These are phyloP conservation scores for Hyaloscypha variabilis DNA, from an alignment of 495 filamentous ascomycete genomes.

Conservation along the genomic window DNA sequence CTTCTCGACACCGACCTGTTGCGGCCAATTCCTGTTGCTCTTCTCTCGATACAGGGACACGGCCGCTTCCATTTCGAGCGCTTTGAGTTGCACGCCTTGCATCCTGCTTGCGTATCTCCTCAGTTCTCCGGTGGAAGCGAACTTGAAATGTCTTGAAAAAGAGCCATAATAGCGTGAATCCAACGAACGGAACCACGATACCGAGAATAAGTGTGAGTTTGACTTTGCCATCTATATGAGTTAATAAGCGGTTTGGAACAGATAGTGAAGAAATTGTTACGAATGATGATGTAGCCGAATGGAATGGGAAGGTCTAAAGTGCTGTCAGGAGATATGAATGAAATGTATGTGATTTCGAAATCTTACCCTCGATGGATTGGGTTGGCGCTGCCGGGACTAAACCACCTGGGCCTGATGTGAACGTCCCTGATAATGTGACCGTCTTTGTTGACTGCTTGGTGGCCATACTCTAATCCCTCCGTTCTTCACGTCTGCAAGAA, in stretches of 20 bases:
- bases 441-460: background rate
- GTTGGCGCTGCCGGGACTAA: background rate
- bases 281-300: background rate
- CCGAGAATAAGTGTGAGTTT: background rate
- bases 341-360: background rate
- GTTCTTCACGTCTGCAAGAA: background rate
- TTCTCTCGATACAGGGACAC: background rate
- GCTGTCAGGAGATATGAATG: background rate
- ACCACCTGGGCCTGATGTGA: background rate
- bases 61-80: background rate
- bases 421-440: background rate
- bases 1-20: background rate
- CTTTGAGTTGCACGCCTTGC: background rate
- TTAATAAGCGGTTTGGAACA: background rate
- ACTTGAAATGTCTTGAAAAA: background rate
- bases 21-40: background rate
- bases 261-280: background rate
- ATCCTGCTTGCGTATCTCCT: background rate
- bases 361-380: background rate
- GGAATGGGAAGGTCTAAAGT: background rate
- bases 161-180: background rate
- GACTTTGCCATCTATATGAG: background rate
- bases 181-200: background rate
- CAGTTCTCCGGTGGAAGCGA: background rate
- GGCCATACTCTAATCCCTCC: background rate